These are phyloP conservation scores for Linaria vulgaris DNA, from an alignment of 257 asterid genomes.

Conservation along the genomic window DNA sequence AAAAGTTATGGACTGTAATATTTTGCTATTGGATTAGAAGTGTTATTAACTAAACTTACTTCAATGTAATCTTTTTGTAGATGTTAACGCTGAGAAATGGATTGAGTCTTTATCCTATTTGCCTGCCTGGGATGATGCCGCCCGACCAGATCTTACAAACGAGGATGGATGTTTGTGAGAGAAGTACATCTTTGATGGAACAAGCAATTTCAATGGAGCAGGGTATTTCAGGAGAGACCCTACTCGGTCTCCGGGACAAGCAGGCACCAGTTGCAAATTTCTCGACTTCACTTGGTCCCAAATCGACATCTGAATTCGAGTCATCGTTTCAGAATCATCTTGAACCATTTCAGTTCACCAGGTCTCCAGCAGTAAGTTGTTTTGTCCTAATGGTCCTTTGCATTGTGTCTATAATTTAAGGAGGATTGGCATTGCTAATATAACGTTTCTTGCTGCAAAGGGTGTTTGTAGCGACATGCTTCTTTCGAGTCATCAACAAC, in stretches of 20 bases:
- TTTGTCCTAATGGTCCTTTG: neutral
- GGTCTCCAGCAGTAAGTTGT: slow-evolving; percentile 36
- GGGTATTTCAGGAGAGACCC: slow-evolving; percentile 24
- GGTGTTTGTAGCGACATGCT: slow-evolving; percentile 33
- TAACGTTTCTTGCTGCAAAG: slow-evolving; percentile 29
- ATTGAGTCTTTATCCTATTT: slow-evolving; percentile 55
- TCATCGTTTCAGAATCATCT: slow-evolving; percentile 33
- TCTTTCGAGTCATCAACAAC: slow-evolving; percentile 25
- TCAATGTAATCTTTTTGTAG: slow-evolving; percentile 32
- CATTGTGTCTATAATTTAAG: neutral
- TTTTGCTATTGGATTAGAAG: no score
- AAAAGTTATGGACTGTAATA: no score
- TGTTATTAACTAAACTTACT: no score
- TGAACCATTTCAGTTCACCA: slow-evolving; percentile 34
- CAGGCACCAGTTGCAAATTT: slow-evolving; percentile 31
- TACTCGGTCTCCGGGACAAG: slow-evolving; percentile 25
- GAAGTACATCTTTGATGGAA: slow-evolving; percentile 31
- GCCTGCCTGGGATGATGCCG: slow-evolving; percentile 44
- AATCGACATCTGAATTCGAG: slow-evolving; percentile 31
- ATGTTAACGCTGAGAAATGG: slow-evolving; percentile 76
- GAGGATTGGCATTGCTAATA: neutral
- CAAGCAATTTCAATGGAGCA: slow-evolving; percentile 31
- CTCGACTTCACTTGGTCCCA: slow-evolving; percentile 30
- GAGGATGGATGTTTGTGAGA: slow-evolving; percentile 33
- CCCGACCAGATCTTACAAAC: slow-evolving; percentile 36